Evolutionary conservation across 192 early-diverging fungal species (phyloP), one percentile per base, ranked within the genome.

Genomic region (Coemansia sp.): DNA sequence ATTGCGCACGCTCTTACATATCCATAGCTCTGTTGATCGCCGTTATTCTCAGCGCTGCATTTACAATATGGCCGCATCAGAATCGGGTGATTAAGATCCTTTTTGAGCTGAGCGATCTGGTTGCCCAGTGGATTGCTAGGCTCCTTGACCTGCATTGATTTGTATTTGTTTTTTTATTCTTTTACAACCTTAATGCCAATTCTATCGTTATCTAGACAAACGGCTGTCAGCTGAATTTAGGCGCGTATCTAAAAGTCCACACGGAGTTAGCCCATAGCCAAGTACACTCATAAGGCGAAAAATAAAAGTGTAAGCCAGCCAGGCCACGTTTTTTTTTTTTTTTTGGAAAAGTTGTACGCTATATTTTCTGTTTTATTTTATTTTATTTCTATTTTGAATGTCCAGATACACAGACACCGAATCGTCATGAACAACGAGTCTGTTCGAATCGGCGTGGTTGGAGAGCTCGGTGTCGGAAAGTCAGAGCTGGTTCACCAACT

Each of bases 401-500:
- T 23, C 22, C n/a, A 48, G 3, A 48, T 50, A 23, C 23, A 9
- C 23, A 23, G 7, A 20, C 5, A 50, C 8, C 0, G 19, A 50
- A 50, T 50, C 22, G 6, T 19, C 48, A 80, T 80, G 77, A 80
- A 80, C 38, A 71, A 74, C 46, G 45, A 38, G 33, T 68, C 69
- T 3, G 71, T 80, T 35, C 61, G 77, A 36, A 74, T 80, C 41
- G 77, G 77, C 33, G 77, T 80, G 13, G 29, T 80, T 15, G 77
- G 77, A 1, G 77, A 80, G 50, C 49, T 68, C 4, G 62, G 65
- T 17, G 63, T 69, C 19, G 77, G 69, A 43, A 80, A 74, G 61
- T 62, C 66, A 0, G 77, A 80, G 62, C 78, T 81, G 19, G 73
- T 81, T 35, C 62, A 66, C 36, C 67, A 63, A 17, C 61, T 81